Evolutionary conservation across 164 flowering plant species (phyloP).

Genomic region (Stephania yunnanensis): DNA sequence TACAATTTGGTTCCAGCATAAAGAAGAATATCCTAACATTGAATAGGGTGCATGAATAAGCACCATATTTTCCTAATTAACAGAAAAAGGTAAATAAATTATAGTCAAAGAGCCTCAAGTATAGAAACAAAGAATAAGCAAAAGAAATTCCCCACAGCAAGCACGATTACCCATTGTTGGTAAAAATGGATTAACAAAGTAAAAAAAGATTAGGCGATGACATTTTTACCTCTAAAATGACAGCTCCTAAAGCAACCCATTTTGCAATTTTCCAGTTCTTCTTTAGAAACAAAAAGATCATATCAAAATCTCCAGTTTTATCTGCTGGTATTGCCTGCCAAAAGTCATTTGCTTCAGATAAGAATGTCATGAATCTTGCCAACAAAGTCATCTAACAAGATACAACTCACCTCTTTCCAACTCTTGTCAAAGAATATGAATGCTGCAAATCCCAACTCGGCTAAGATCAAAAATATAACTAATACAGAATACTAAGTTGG

Average conservation of each 20-base stretch:
- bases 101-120: background rate
- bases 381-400: background rate
- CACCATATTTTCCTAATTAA: background rate
- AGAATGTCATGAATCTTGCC: conserved; percentile 7
- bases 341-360: background rate
- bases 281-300: conserved; percentile 65
- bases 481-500: conserved; percentile 56
- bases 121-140: background rate
- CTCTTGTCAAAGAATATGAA: conserved; percentile 85
- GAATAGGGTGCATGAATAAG: background rate
- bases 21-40: background rate
- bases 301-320: conserved; percentile 74
- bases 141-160: background rate
- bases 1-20: background rate
- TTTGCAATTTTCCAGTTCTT: conserved; percentile 71
- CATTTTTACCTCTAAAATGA: conserved; percentile 64
- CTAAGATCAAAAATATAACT: conserved; percentile 66
- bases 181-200: background rate
- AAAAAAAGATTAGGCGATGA: background rate
- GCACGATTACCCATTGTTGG: background rate
- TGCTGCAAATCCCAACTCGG: conserved; percentile 79
- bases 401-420: conserved; percentile 68
- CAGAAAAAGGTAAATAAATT: background rate
- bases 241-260: conserved; percentile 91
- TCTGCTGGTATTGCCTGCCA: conserved; percentile 71